Percentiles rank a stretch among this genome's conserved stretches.
Evolutionary conservation across 768 basidiomycete species (phyloP).

Genomic region (Macrolepiota dolichaula): DNA sequence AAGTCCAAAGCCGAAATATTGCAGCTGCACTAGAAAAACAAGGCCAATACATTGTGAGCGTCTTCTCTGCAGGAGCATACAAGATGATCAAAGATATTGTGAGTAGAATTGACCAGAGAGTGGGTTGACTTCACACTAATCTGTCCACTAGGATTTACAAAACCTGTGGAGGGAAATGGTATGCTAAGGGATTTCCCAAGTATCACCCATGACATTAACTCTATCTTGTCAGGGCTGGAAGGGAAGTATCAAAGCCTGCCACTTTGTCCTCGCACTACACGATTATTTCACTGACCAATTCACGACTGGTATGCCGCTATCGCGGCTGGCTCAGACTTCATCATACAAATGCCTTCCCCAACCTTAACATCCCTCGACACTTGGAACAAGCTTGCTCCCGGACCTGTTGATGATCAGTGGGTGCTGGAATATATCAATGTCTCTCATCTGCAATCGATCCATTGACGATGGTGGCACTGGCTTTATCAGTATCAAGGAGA

Average conservation of each 20-base stretch:
- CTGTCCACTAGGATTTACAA: conserved; percentile 1
- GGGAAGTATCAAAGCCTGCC: conserved; percentile 47
- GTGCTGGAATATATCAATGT: conserved; percentile 30
- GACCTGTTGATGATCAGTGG: conserved; percentile 22
- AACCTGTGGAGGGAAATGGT: conserved; percentile 12
- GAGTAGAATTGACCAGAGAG: conserved; percentile 4
- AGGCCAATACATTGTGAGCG: no score
- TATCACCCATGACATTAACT: not conserved
- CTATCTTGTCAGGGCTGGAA: conserved; percentile 38
- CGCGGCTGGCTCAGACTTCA: not conserved
- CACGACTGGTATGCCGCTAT: not conserved
- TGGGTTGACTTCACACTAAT: not conserved
- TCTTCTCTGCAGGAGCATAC: conserved; percentile 33
- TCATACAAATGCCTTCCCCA: not conserved
- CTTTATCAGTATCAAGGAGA: no score
- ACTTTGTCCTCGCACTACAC: conserved; percentile 43
- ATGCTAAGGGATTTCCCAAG: not conserved
- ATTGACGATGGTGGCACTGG: conserved; percentile 39
- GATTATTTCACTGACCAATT: conserved; percentile 32
- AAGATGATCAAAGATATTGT: conserved; percentile 40
- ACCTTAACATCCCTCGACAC: not conserved
- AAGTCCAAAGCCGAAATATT: conserved; percentile 32
- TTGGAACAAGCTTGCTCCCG: not conserved
- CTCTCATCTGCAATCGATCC: conserved; percentile 29
- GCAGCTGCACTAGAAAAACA: conserved; percentile 8